These are phyloP conservation scores for Amanita phalloides DNA, from an alignment of 768 basidiomycete species.

Conservation along the genomic window DNA sequence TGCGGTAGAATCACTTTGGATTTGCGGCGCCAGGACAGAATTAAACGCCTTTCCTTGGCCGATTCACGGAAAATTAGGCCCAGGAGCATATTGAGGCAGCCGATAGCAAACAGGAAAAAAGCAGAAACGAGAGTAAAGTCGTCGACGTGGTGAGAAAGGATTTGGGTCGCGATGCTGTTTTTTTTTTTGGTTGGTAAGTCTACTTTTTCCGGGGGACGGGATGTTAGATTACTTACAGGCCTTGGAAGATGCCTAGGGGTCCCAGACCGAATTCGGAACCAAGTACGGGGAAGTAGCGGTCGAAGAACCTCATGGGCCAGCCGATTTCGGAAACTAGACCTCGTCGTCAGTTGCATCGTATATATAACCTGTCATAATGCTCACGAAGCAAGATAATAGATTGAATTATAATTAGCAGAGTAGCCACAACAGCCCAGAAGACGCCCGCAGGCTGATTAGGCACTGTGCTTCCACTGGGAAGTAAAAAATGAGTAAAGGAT, in stretches of 20 bases:
- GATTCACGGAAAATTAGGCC: slow-evolving; percentile 70
- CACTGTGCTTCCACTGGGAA: slow-evolving; percentile 58
- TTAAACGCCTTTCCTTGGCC: slow-evolving; percentile 54
- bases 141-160: slow-evolving; percentile 70
- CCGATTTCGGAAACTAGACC: slow-evolving; percentile 57
- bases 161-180: slow-evolving; percentile 50
- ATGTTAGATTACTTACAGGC: slow-evolving; percentile 40
- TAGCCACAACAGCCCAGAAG: slow-evolving; percentile 85
- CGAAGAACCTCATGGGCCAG: slow-evolving; percentile 73
- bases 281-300: slow-evolving; percentile 86
- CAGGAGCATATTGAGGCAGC: slow-evolving; percentile 73
- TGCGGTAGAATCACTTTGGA: slow-evolving; percentile 43
- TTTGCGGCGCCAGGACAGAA: slow-evolving; percentile 56
- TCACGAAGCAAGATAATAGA: slow-evolving; percentile 59
- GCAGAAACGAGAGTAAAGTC: slow-evolving; percentile 81
- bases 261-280: slow-evolving; percentile 80
- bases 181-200: background rate
- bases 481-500: background rate
- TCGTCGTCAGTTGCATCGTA: background rate
- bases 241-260: slow-evolving; percentile 79
- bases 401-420: slow-evolving; percentile 79
- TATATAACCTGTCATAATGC: slow-evolving; percentile 12
- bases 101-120: slow-evolving; percentile 77
- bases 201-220: background rate
- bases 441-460: slow-evolving; percentile 88